phyloP scores from a whole-genome alignment of 108 stramenopile genomes.

The Nitzschia sp. region DNA sequence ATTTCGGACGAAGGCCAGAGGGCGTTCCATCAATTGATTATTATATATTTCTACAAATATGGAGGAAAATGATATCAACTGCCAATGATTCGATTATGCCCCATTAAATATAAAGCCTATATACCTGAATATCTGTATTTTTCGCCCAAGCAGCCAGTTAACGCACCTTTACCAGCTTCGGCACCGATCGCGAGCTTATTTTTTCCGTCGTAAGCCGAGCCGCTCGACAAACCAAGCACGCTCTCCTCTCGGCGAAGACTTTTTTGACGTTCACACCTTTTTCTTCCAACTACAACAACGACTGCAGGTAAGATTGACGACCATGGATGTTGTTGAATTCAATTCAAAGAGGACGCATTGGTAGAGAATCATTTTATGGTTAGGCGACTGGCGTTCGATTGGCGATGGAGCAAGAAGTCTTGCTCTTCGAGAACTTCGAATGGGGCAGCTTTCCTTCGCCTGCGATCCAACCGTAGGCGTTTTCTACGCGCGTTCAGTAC shows the following conservation, averaged over 20 bases:
- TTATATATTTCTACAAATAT: background rate
- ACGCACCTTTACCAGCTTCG: background rate
- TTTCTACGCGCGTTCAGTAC: background rate
- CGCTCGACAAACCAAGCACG: background rate
- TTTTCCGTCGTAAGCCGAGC: background rate
- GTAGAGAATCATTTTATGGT: background rate
- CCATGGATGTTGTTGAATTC: background rate
- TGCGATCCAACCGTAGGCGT: background rate
- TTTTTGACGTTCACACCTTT: background rate
- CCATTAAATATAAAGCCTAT: background rate
- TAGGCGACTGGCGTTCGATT: too few relatives aligned
- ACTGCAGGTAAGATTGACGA: background rate
- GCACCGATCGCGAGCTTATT: too few relatives aligned
- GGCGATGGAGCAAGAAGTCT: too few relatives aligned
- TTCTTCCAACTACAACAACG: too few relatives aligned
- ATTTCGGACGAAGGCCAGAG: background rate
- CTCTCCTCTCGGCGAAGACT: background rate
- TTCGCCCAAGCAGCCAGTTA: background rate
- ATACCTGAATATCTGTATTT: background rate
- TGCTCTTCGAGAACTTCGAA: too few relatives aligned
- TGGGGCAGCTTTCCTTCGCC: background rate
- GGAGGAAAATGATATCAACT: background rate
- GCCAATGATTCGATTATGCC: constrained; percentile 19
- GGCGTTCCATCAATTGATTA: constrained; percentile 7
- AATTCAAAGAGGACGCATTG: background rate